phyloP scores from a whole-genome alignment of 2,329 filamentous ascomycete genomes.

The Rosellinia necatrix region DNA sequence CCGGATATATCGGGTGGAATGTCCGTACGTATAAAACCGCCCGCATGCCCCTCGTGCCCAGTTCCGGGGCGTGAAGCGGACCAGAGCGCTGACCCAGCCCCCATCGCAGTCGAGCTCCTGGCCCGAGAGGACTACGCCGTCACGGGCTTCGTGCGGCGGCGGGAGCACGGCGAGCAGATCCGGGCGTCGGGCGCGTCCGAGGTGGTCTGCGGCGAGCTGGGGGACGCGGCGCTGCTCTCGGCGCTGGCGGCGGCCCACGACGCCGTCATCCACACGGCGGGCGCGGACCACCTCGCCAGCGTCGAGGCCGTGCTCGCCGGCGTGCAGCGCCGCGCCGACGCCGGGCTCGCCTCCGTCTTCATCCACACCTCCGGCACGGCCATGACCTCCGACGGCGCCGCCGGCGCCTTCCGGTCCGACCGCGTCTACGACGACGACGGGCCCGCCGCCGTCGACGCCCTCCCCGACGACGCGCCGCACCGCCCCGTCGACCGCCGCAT shows the following conservation, averaged over 20 bases:
- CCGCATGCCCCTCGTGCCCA: no score
- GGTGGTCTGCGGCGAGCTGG: conserved; percentile 47
- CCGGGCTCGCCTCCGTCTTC: conserved; percentile 47
- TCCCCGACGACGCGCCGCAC: conserved; percentile 50
- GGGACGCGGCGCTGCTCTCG: conserved; percentile 47
- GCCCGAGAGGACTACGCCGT: conserved; percentile 48
- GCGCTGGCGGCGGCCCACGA: conserved; percentile 45
- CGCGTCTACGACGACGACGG: conserved; percentile 50
- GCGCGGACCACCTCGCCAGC: conserved; percentile 52
- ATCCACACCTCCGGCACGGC: conserved; percentile 52
- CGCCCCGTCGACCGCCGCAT: conserved; percentile 50
- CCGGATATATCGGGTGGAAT: conserved; percentile 54
- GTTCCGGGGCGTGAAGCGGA: no score
- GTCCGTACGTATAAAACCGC: conserved; percentile 35
- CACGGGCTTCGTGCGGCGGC: conserved; percentile 47
- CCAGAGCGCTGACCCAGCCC: neutral
- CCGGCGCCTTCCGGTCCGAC: conserved; percentile 42
- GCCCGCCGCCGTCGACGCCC: conserved; percentile 46
- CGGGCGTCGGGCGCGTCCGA: conserved; percentile 42
- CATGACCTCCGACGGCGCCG: conserved; percentile 45
- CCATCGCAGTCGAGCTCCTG: conserved; percentile 44
- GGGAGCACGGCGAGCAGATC: conserved; percentile 44
- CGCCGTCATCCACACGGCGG: conserved; percentile 54
- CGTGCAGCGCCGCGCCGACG: conserved; percentile 44
- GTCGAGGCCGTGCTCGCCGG: conserved; percentile 51